Evolutionary conservation across 441 rosid genomes (phyloP).

Genomic region (Euphorbia celastroides): DNA sequence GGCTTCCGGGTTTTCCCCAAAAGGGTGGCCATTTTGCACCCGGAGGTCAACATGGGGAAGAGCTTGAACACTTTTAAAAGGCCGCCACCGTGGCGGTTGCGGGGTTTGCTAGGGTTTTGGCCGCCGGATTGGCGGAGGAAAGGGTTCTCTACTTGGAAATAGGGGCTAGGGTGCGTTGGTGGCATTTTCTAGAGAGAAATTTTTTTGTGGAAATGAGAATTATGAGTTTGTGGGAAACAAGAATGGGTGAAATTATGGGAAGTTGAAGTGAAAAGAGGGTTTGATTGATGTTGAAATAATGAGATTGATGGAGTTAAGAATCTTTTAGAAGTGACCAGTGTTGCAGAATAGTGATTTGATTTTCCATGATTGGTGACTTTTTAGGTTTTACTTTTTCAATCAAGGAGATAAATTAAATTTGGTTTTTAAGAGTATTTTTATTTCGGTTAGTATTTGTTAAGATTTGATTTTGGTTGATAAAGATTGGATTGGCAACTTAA

Average conservation of each 20-base stretch:
- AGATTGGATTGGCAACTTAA: too few species aligned
- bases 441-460: too few species aligned
- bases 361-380: neutral
- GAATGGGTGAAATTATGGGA: neutral
- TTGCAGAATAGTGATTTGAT: constrained; percentile 14
- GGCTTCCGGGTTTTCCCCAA: constrained; percentile 67
- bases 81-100: constrained; percentile 30
- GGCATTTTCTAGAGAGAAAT: constrained; percentile 31
- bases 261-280: constrained; percentile 29
- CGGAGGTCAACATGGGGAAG: constrained; percentile 86
- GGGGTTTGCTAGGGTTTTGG: constrained; percentile 31
- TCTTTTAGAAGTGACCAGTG: constrained; percentile 36
- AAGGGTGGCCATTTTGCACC: constrained; percentile 90
- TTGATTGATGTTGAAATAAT: constrained; percentile 23
- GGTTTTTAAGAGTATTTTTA: too few species aligned
- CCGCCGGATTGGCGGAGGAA: constrained; percentile 51
- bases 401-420: too few species aligned
- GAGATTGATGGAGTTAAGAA: constrained; percentile 35
- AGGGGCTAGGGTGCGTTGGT: constrained; percentile 66
- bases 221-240: neutral
- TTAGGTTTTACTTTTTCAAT: too few species aligned
- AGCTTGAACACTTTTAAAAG: constrained; percentile 83
- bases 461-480: too few species aligned
- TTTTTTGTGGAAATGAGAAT: neutral
- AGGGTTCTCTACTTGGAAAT: constrained; percentile 64